A percentile compares a stretch with the other conserved stretches of the same genome.
These are phyloP conservation scores for Blastobotrys arbuscula DNA, from an alignment of 1,139 yeast species.

Conservation along the genomic window DNA sequence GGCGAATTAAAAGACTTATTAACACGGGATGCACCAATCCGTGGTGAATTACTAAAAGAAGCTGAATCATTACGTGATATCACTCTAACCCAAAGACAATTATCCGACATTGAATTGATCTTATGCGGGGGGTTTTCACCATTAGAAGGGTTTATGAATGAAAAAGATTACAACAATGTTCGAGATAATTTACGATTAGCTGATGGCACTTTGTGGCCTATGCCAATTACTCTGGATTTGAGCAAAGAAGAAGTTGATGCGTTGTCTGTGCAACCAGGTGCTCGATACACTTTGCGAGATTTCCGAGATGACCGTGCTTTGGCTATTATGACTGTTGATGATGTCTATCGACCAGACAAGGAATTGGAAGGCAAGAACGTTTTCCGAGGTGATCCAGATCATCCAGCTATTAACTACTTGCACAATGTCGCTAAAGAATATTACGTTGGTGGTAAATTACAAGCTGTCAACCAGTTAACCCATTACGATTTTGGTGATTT, in stretches of 20 bases:
- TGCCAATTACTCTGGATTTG: slow-evolving; percentile 88
- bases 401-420: slow-evolving; percentile 82
- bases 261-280: slow-evolving; percentile 43
- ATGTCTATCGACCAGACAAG: slow-evolving; percentile 80
- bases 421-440: slow-evolving; percentile 69
- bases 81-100: slow-evolving; percentile 74
- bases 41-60: slow-evolving; percentile 52
- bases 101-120: slow-evolving; percentile 89
- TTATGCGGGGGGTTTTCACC: slow-evolving; percentile 95
- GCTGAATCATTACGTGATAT: slow-evolving; percentile 49
- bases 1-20: slow-evolving; percentile 81
- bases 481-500: slow-evolving; percentile 88
- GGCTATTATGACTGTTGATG: slow-evolving; percentile 75
- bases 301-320: slow-evolving; percentile 75
- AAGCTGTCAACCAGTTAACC: slow-evolving; percentile 76
- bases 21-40: slow-evolving; percentile 67
- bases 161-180: slow-evolving; percentile 75
- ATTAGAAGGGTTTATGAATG: slow-evolving; percentile 74
- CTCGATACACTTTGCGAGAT: slow-evolving; percentile 70
- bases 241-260: slow-evolving; percentile 46
- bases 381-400: slow-evolving; percentile 96
- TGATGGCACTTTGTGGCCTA: slow-evolving; percentile 81
- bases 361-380: slow-evolving; percentile 72
- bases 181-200: slow-evolving; percentile 71
- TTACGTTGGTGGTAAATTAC: slow-evolving; percentile 82